Evolutionary conservation across 495 filamentous ascomycete genomes (phyloP), one percentile per base, ranked within the genome.

Genomic region (Hyaloscypha hepaticicola): DNA sequence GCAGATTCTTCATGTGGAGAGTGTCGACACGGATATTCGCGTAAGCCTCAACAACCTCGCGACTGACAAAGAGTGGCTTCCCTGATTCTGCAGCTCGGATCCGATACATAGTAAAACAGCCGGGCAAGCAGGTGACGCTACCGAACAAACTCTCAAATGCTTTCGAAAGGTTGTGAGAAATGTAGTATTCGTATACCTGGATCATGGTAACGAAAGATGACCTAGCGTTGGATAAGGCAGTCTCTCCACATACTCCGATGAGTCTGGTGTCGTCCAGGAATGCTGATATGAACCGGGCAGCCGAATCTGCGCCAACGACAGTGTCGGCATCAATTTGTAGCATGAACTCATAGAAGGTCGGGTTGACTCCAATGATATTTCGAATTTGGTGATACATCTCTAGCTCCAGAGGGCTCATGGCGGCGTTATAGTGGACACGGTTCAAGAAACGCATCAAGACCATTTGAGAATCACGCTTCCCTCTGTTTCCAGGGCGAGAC

Each of bases 381-480:
- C 92, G 89, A 71, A 99, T 97, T 72, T 99, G 96, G 72, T 99
- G 95, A 75, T 96, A 91, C 87, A 99, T 97, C 74, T 99, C 95
- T 45, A 99, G 82, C 75, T 99, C 96, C 66, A 99, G 84, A 25
- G 95, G 95, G 69, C 86, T 95, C 95, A 99, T 99, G 19, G 96
- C 80, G 48, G 91, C 78, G 74, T 96, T 96, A 81, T 99, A 96
- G 76, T 98, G 95, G 52, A 99, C 90, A 58, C 95, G 90, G 82
- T 98, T 98, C 70, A 99, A 81, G 86, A 98, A 99, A 64, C 95
- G 87, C 93, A 99, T 97, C 63, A 97, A 79, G 65, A 98, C 79
- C 88, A 98, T 96, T 78, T 99, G 95, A 41, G 95, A 97, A 78
- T 99, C 95, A 83, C 95, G 95, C 81, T 99, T 99, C 77, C 95